Percentiles rank a stretch among this genome's conserved stretches.
These are phyloP conservation scores for Kalmusia sp. DNA, from an alignment of 2,329 filamentous ascomycete species.

Conservation along the genomic window DNA sequence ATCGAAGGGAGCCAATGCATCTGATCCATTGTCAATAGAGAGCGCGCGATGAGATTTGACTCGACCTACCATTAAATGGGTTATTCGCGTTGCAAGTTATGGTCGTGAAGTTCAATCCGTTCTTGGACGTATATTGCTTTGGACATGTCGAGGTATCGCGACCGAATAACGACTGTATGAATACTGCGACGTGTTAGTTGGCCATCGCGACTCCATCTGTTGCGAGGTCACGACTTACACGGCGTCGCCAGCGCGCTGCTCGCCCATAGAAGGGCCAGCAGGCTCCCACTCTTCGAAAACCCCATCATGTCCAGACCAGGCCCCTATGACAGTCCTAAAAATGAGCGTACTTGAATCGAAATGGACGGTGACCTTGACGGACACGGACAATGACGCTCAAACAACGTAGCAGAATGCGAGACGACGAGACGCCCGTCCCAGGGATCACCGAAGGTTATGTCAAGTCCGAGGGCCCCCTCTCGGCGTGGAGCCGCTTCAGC, in stretches of 20 bases:
- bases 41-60: not conserved
- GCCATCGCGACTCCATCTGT: not conserved
- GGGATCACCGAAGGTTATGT: conserved; percentile 7
- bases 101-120: conserved; percentile 40
- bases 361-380: not conserved
- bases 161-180: conserved; percentile 19
- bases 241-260: conserved; percentile 31
- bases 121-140: conserved; percentile 29
- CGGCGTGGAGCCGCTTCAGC: not conserved
- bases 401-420: conserved; percentile 1
- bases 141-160: conserved; percentile 25
- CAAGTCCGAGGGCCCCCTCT: conserved; percentile 5
- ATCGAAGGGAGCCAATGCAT: conserved; percentile 25
- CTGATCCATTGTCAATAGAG: conserved; percentile 17
- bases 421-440: not conserved
- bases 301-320: conserved; percentile 2
- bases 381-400: conserved; percentile 6
- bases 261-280: conserved; percentile 29
- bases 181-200: conserved; percentile 24
- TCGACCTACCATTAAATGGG: conserved; percentile 30
- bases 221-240: conserved; percentile 20
- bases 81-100: conserved; percentile 37
- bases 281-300: conserved; percentile 10
- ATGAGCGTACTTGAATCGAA: not conserved
- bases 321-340: not conserved